These are phyloP conservation scores for Claviceps africana DNA, from an alignment of 2,329 filamentous ascomycete genomes.

Conservation along the genomic window DNA sequence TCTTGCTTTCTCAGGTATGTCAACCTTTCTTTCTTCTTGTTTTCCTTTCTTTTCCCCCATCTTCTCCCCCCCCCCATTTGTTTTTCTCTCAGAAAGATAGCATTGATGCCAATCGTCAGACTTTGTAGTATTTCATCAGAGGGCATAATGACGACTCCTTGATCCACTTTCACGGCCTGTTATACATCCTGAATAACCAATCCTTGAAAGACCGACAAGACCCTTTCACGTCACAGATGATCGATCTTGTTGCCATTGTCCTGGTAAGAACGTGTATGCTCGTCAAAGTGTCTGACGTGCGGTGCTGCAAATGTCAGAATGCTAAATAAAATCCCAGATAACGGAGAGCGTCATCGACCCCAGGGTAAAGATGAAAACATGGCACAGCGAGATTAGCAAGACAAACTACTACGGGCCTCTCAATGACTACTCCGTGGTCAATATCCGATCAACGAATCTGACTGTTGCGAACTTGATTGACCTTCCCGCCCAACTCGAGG, in stretches of 20 bases:
- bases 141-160: conserved; percentile 2
- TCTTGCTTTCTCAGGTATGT: conserved; percentile 17
- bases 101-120: not conserved
- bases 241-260: conserved; percentile 3
- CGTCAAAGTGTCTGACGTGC: not conserved
- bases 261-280: not conserved
- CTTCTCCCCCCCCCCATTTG: too few species aligned
- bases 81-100: not conserved
- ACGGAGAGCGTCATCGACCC: conserved; percentile 5
- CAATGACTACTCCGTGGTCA: conserved; percentile 6
- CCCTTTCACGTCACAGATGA: conserved; percentile 2
- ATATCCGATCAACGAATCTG: conserved; percentile 4
- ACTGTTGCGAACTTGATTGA: conserved; percentile 4
- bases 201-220: not conserved
- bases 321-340: conserved; percentile 1
- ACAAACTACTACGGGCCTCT: conserved; percentile 4
- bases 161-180: conserved; percentile 3
- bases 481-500: conserved; percentile 1
- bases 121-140: not conserved
- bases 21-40: not conserved
- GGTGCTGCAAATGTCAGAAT: too few species aligned
- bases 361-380: not conserved
- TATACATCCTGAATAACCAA: conserved; percentile 2
- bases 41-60: not conserved
- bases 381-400: conserved; percentile 1